Conservation (phyloP, 192 early-diverging fungal genomes). For the Podila clonocystis region DNA sequence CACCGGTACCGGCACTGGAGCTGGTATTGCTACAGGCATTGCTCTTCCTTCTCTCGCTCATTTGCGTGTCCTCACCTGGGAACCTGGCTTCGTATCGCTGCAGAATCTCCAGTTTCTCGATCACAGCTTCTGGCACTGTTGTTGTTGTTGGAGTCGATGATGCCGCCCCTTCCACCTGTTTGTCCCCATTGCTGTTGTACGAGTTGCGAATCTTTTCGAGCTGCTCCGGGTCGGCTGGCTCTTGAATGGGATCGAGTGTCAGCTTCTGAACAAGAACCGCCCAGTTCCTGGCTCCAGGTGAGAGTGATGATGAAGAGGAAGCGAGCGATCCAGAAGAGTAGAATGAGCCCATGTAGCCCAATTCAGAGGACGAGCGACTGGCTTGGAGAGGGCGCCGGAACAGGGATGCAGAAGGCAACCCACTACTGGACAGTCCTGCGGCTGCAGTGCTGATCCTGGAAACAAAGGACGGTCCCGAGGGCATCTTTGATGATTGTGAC, state of each 20-base stretch:
- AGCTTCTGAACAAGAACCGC: constrained; percentile 24
- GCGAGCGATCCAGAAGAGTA: background rate
- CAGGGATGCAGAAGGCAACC: constrained; percentile 16
- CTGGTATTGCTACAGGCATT: background rate
- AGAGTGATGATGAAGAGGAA: background rate
- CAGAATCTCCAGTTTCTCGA: constrained; percentile 47
- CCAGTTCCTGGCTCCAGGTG: background rate
- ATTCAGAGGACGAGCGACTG: constrained; percentile 12
- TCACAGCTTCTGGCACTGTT: constrained; percentile 22
- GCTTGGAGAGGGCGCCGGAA: constrained; percentile 29
- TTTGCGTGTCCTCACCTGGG: constrained; percentile 48
- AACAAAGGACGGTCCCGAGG: constrained; percentile 12
- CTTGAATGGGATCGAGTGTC: constrained; percentile 31
- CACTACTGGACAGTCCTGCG: constrained; percentile 6
- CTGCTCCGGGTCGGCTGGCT: constrained; percentile 11
- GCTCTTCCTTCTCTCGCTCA: background rate
- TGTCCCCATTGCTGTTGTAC: background rate
- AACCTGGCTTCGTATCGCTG: constrained; percentile 51
- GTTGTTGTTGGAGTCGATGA: background rate
- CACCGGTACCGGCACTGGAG: too few species aligned
- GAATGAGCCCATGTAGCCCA: background rate
- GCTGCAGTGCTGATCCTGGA: constrained; percentile 27
- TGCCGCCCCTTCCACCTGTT: constrained; percentile 2
- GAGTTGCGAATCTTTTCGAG: constrained; percentile 14
- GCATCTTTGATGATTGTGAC: background rate